Evolutionary conservation across 2,329 filamentous ascomycete species (phyloP), one percentile per base, ranked within the genome.

Genomic region (Pseudogymnoascus sp.): DNA sequence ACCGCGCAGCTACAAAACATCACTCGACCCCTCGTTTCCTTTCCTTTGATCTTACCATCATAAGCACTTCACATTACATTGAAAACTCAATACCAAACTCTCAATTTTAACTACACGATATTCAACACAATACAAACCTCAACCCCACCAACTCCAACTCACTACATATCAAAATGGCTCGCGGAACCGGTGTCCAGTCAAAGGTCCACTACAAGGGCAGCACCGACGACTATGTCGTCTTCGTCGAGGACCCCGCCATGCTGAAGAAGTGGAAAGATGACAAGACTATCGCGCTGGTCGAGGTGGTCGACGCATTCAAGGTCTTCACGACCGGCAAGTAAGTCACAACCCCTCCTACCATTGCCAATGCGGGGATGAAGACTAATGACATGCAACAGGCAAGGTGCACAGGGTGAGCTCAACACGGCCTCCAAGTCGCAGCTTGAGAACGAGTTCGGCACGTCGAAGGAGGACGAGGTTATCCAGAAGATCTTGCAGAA

Each of bases 321-420:
- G 82, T 99, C 73, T 96, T 96, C 73, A 80, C 89, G 48, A 96
- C 92, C 37, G 90, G 96, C 81, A 90, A 88, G 93, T 97, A 83
- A 79, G 90, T 80, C 68, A 65, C 34, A 63, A 41, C 43, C 37
- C 57, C 45, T 31, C 23, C 21, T 64, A 54, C 54, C 61, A 28
- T 25, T 60, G 8, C 14, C 28, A 61, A 21, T 14, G 1, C 31
- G 19, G 34, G 19, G 4, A 39, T 23, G 28, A 25, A 37, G 7
- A 21, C 21, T 51, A 45, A 62, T 19, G 19, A 34, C 61, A 13
- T 45, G 41, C 28, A 34, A 45, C 14, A 62, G 61, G 41, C 61
- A 62, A 60, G 61, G 60, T 8, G 34, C 36, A 43, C 92, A 96
- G 76, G 93, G 93, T 64, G 83, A 87, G 65, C 80, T 90, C 48